These are phyloP conservation scores for Picea glauca DNA, from an alignment of 75 land plant species.

Conservation along the genomic window DNA sequence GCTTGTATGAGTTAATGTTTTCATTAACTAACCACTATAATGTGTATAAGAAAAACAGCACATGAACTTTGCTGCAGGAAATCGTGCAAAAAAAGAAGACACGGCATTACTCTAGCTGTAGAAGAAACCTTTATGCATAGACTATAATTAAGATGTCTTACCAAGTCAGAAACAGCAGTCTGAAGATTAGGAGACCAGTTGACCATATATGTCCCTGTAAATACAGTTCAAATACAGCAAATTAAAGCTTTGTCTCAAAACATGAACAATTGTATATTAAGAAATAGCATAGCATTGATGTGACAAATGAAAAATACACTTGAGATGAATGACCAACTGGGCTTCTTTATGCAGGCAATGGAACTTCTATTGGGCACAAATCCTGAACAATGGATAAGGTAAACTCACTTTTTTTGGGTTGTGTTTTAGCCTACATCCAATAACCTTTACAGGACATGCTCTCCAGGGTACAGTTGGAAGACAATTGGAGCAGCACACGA, in stretches of 20 bases:
- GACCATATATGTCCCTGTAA: constrained; percentile 91
- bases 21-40: not conserved
- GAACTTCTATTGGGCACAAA: not conserved
- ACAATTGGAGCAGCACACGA: no score
- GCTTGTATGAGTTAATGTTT: not conserved
- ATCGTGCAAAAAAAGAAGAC: not conserved
- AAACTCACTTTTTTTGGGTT: not conserved
- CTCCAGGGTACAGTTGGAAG: not conserved
- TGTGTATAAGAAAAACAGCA: not conserved
- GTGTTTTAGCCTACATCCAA: not conserved
- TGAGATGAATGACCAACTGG: not conserved
- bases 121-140: not conserved
- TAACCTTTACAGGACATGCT: not conserved
- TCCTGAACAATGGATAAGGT: not conserved
- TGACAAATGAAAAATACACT: not conserved
- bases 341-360: not conserved
- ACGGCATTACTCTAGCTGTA: not conserved
- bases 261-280: not conserved
- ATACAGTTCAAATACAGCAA: not conserved
- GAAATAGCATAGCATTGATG: not conserved
- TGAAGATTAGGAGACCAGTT: constrained; percentile 95
- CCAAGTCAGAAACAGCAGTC: constrained; percentile 98
- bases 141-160: constrained; percentile 18
- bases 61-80: not conserved
- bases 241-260: not conserved